Evolutionary conservation across 1,284 basidiomycete species (phyloP), one percentile per base, ranked within the genome.

Genomic region (Cryptococcus sp.): DNA sequence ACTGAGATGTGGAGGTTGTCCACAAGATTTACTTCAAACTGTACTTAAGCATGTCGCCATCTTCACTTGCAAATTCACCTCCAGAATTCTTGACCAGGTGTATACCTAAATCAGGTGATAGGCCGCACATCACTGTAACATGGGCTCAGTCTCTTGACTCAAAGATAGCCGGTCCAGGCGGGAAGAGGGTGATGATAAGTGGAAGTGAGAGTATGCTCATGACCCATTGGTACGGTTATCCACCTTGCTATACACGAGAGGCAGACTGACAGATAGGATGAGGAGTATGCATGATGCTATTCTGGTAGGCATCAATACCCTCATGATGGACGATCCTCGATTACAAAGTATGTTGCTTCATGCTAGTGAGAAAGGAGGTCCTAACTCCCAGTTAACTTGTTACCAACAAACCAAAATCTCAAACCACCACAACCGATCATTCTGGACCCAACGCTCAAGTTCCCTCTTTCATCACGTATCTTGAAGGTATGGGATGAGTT

Each of bases 91-190:
- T 63, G 19, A 16, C 44, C 10, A 32, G 54, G n/a, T 49, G 59
- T 46, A 23, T 63, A 13, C 50, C 57, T 1, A 16, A 7, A 39
- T 41, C 54, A 9, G 19, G 50, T 1, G 41, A 21, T 23, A 50
- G 62, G 39, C 70, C 73, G 4, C 66, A 72, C 50, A 76, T 82
- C 32, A 98, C 93, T 0, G 76, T 98, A 9, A 96, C 94, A 1
- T 98, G 93, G 76, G 94, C 94, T 1, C 93, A 98, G 71, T 94
- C 91, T 1, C 77, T 93, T 45, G 93, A 98, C 76, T 89, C 84
- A 28, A 93, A 91, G 74, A 94, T 98, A 56, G 91, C 91, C 0
- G 91, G 89, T 0, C 72, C 75, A 4, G 78, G 79, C 14, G 85
- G 89, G 7, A 77, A 78, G 59, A 90, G 92, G 73, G 81, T 98